Conservation (phyloP, 768 basidiomycete genomes). For the Lactarius psammicola region DNA sequence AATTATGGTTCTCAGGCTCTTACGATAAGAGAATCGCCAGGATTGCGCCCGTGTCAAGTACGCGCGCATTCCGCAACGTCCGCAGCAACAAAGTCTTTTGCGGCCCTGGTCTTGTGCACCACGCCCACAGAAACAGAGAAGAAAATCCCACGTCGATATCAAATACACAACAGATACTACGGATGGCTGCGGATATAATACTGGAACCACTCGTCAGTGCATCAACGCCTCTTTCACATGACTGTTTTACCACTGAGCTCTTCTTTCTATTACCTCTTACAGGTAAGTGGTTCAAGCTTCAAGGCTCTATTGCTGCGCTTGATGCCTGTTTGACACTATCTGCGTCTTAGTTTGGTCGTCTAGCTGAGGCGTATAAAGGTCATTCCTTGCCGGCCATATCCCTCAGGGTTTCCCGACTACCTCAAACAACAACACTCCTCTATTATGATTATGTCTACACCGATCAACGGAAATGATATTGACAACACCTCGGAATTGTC, state of each 20-base stretch:
- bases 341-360: not conserved
- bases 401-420: not conserved
- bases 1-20: too few species aligned
- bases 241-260: not conserved
- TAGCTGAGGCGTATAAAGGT: not conserved
- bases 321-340: not conserved
- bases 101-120: not conserved
- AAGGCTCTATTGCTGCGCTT: not conserved
- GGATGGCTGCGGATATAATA: slow-evolving; percentile 6
- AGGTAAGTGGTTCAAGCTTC: not conserved
- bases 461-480: not conserved
- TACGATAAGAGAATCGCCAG: not conserved
- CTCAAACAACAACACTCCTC: not conserved
- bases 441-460: not conserved
- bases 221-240: not conserved
- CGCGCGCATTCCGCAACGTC: not conserved
- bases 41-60: slow-evolving; percentile 2
- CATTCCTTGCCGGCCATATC: not conserved
- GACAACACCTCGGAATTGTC: not conserved
- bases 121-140: not conserved
- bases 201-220: not conserved
- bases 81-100: slow-evolving; percentile 7
- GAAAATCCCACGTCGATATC: not conserved
- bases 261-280: not conserved
- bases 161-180: not conserved